These are phyloP conservation scores for Postia placenta DNA, from an alignment of 768 basidiomycete genomes.

Conservation along the genomic window DNA sequence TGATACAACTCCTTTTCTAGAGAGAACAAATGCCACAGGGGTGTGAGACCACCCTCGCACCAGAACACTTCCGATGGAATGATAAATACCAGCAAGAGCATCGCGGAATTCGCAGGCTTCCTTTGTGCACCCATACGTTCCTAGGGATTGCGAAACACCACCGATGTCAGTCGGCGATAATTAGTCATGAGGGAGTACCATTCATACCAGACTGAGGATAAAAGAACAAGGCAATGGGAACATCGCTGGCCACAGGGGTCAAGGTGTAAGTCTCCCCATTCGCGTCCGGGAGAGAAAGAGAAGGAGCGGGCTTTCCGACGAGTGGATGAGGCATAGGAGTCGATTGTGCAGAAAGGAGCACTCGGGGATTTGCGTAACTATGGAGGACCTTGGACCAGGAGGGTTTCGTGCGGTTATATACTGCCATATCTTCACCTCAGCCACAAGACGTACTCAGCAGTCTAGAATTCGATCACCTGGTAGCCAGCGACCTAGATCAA, in stretches of 20 bases:
- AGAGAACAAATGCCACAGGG: background rate
- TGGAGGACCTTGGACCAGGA: background rate
- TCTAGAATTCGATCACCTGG: background rate
- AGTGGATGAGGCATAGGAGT: constrained; percentile 32
- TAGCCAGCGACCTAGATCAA: background rate
- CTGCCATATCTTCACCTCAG: background rate
- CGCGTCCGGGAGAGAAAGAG: constrained; percentile 57
- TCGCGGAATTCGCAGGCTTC: constrained; percentile 83
- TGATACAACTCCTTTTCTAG: constrained; percentile 63
- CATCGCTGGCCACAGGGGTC: constrained; percentile 47
- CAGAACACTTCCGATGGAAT: constrained; percentile 1
- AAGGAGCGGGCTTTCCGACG: constrained; percentile 59
- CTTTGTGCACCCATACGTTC: constrained; percentile 72
- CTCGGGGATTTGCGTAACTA: constrained; percentile 1
- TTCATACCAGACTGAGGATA: constrained; percentile 61
- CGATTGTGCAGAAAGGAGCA: background rate
- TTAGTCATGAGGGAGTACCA: background rate
- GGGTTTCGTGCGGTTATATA: background rate
- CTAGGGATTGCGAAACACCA: constrained; percentile 27
- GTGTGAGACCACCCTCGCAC: background rate
- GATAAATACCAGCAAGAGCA: constrained; percentile 53
- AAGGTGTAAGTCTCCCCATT: constrained; percentile 57
- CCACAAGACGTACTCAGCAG: background rate
- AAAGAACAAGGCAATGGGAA: constrained; percentile 73
- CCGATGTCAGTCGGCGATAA: background rate